These are phyloP conservation scores for Madurella mycetomatis DNA, from an alignment of 2,329 filamentous ascomycete species.

Conservation along the genomic window DNA sequence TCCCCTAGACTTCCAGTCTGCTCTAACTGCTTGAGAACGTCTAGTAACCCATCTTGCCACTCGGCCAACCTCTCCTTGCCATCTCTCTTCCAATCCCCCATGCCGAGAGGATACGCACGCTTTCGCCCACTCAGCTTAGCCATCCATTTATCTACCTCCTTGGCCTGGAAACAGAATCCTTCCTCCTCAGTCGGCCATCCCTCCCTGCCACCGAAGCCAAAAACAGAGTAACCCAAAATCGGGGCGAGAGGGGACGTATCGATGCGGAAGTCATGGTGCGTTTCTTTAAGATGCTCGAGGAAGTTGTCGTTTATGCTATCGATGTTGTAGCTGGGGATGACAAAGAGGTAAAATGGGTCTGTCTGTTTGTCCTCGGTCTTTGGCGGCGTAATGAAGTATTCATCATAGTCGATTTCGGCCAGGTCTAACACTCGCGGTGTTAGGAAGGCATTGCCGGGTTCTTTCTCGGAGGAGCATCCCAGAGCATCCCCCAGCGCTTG, in stretches of 20 bases:
- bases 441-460: constrained; percentile 38
- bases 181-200: constrained; percentile 89
- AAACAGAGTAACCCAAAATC: constrained; percentile 83
- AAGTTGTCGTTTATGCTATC: constrained; percentile 88
- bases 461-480: constrained; percentile 32
- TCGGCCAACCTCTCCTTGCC: constrained; percentile 63
- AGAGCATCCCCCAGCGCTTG: constrained; percentile 51
- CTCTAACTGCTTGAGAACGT: constrained; percentile 62
- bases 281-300: constrained; percentile 81
- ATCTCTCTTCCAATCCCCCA: constrained; percentile 80
- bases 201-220: constrained; percentile 87
- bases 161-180: constrained; percentile 90
- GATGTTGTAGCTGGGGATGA: constrained; percentile 91
- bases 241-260: constrained; percentile 77
- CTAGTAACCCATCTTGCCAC: constrained; percentile 71
- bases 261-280: constrained; percentile 93
- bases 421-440: constrained; percentile 69
- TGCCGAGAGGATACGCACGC: constrained; percentile 81
- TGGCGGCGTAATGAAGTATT: constrained; percentile 79
- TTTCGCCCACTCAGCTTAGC: constrained; percentile 86
- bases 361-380: constrained; percentile 48
- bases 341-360: constrained; percentile 74
- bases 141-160: constrained; percentile 92
- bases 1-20: constrained; percentile 56
- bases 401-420: constrained; percentile 84